A percentile compares a stretch with the other conserved stretches of the same genome.
Conservation (phyloP, 2,329 filamentous ascomycete species). For the Aspergillaceae sp. region DNA sequence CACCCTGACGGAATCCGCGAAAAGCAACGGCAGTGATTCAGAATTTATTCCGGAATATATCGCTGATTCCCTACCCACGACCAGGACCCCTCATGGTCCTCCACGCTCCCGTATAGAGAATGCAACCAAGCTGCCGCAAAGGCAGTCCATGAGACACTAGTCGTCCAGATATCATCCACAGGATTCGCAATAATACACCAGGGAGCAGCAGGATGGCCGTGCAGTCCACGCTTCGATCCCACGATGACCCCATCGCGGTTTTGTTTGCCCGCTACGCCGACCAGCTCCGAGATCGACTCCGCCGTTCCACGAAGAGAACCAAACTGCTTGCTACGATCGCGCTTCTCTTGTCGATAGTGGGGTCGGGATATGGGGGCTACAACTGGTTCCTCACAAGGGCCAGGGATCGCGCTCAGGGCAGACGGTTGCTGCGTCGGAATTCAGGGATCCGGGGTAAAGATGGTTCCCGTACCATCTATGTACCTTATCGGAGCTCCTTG, state of each 20-base stretch:
- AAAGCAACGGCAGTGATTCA: no score
- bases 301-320: constrained; percentile 59
- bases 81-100: constrained; percentile 10
- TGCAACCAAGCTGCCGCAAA: constrained; percentile 9
- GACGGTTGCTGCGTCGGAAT: constrained; percentile 76
- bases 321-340: constrained; percentile 68
- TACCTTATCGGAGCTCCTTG: constrained; percentile 67
- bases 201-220: constrained; percentile 57
- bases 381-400: constrained; percentile 65
- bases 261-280: constrained; percentile 48
- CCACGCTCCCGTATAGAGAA: constrained; percentile 7
- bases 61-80: background rate
- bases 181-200: background rate
- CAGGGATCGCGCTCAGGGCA: constrained; percentile 73
- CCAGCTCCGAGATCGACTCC: constrained; percentile 44
- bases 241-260: constrained; percentile 58
- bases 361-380: constrained; percentile 67
- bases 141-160: constrained; percentile 1
- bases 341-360: constrained; percentile 68
- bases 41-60: background rate
- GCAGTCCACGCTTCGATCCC: constrained; percentile 70
- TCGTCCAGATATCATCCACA: background rate
- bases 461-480: constrained; percentile 88
- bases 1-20: no score
- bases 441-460: constrained; percentile 91